Percentiles rank a stretch among this genome's conserved stretches.
phyloP scores from a whole-genome alignment of 257 asterid species.

The Solanum clarkiae region DNA sequence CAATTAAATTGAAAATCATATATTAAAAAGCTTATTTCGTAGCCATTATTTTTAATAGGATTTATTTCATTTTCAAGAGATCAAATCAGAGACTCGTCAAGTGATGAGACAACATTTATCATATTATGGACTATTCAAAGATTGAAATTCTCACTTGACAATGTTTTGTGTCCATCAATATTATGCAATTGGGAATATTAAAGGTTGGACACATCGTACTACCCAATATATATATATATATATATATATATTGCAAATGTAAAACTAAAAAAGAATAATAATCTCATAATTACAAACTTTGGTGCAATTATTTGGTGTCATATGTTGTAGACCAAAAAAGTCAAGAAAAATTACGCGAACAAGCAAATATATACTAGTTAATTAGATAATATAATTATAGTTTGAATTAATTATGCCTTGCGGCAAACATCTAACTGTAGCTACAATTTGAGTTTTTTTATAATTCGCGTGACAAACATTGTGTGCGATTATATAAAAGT shows the following conservation, averaged over 20 bases:
- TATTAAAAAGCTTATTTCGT: neutral
- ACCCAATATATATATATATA: neutral
- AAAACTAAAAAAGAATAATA: neutral
- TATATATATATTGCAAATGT: neutral
- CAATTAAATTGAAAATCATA: neutral
- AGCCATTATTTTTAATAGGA: rapidly evolving
- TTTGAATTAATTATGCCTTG: no score
- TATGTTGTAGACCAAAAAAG: neutral
- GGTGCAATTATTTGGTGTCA: neutral
- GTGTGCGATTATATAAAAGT: no score
- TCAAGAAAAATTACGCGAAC: no score
- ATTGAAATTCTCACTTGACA: neutral
- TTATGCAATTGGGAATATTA: neutral
- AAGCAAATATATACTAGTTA: no score
- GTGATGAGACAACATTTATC: neutral
- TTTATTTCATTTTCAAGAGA: neutral
- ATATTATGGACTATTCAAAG: neutral
- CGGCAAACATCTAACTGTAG: no score
- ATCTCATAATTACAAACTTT: neutral
- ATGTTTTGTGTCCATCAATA: neutral
- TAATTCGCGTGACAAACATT: no score
- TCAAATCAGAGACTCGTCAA: rapidly evolving
- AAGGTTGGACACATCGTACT: neutral
- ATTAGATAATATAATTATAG: no score
- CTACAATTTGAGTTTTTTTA: no score